These are phyloP conservation scores for Monosporascus sp. DNA, from an alignment of 2,329 filamentous ascomycete species.

Conservation along the genomic window DNA sequence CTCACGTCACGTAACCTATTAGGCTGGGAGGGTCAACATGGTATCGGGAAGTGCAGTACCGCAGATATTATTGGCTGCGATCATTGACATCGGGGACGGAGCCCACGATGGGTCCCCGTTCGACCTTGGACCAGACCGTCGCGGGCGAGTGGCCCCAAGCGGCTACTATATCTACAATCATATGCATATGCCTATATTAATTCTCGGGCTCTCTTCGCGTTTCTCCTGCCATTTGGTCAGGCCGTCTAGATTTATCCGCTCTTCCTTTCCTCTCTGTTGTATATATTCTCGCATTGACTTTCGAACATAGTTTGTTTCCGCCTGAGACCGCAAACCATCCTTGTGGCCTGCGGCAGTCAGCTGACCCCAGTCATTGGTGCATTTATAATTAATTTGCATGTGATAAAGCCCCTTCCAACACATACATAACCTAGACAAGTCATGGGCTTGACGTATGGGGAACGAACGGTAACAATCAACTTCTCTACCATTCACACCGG, in stretches of 20 bases:
- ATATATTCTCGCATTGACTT: neutral
- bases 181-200: neutral
- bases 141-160: neutral
- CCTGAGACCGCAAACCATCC: neutral
- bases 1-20: too few species aligned
- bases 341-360: neutral
- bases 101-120: neutral
- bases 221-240: neutral
- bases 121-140: neutral
- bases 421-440: neutral
- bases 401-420: neutral
- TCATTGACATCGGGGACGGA: neutral
- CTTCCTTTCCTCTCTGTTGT: neutral
- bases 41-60: neutral
- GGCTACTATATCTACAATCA: neutral
- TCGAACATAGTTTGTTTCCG: neutral
- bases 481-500: neutral
- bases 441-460: neutral
- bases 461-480: neutral
- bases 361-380: neutral
- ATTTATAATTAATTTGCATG: neutral
- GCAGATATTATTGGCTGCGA: neutral
- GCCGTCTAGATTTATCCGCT: neutral
- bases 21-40: too few species aligned
- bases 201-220: neutral